Evolutionary conservation across 495 filamentous ascomycete genomes (phyloP), one percentile per base, ranked within the genome.

Genomic region (Penicillium turbatum): DNA sequence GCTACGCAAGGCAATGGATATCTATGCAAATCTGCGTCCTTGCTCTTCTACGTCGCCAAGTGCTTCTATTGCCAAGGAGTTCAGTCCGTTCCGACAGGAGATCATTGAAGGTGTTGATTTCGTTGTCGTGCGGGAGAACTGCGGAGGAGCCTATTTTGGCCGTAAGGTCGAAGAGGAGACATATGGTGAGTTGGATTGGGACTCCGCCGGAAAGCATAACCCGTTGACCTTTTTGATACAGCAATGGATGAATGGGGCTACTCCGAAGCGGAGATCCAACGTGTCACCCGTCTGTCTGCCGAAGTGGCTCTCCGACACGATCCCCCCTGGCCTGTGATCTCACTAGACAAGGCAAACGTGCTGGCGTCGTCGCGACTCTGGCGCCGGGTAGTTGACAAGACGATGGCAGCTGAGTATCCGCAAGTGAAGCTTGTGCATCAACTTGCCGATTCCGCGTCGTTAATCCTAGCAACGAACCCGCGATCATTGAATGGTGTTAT

Each of bases 61-160:
- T 41, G 48, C 68, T 15, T 60, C 67, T 5, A 68, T 74, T 17
- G 62, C 72, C 12, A 66, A 63, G 40, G 67, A 72, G 44, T 70
- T 70, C 40, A 72, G 68, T 34, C 74, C 77, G 7, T 75, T 79
- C 41, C 67, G 71, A 37, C 56, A 69, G n/a, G 74, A 76, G 16
- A 58, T 78, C 11, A 71, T 78, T 19, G 62, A 68, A 21, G 77
- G 75, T 6, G 74, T 76, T 40, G 72, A 79, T 47, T 79, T 80
- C 58, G 66, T 78, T 32, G 70, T 79, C 6, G 69, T 80, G 26
- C 50, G 76, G 13, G 76, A 80, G 67, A 79, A 79, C 54, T 77
- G 73, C 32, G 78, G 78, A 21, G 78, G 78, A 5, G 77, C 75
- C 2, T 81, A 79, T 62, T 80, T 78, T 65, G 78, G 78, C 30